Base-by-base conservation (phyloP, 129 eudicot genomes). In the Smallanthus sonchifolius region DNA sequence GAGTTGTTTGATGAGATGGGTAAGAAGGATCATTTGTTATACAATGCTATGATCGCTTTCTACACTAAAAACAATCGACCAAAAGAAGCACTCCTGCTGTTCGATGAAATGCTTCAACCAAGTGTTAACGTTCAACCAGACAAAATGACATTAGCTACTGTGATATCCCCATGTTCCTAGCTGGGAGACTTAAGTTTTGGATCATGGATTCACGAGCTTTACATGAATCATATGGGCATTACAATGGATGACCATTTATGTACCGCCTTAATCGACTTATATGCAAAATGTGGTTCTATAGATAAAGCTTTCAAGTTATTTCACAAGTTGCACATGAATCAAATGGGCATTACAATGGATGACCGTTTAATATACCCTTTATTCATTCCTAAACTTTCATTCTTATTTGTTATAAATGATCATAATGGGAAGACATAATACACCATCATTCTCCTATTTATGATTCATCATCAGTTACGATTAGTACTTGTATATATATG, bases 261-360 rank as follows among this genome's bases (percentile, higher is more conserved):
- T 63, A 85, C 89, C 9, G 89, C 89, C 2, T 71, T 85, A 67
- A 55, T 85, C 19, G 80, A 85, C 86, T 55, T 85, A 47, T 75
- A 85, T 54, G 86, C 89, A 57, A 85, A 85, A 39, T 79, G 84
- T 36, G 89, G 89, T 67, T 75, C 75, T 68, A 79, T 85, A 6
- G 79, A 82, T 45, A 76, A 82, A 78, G 86, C 86, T 11, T 72
- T 75, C 10, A 13, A 82, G 37, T 38, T 82, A 60, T 85, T 85
- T 63, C 69, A 67, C 13, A 62, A 48, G 59, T 61, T 85, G 74
- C 57, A 55, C 47, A 82, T n/a, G n/a, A n/a, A n/a, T n/a, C n/a
- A n/a, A n/a, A n/a, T n/a, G n/a, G n/a, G n/a, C n/a, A n/a, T n/a
- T n/a, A n/a, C n/a, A n/a, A n/a, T n/a, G n/a, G n/a, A n/a, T n/a